Percentiles rank a stretch among this genome's conserved stretches.
phyloP scores from a whole-genome alignment of 345 rosid species.

The Gossypium turneri region DNA sequence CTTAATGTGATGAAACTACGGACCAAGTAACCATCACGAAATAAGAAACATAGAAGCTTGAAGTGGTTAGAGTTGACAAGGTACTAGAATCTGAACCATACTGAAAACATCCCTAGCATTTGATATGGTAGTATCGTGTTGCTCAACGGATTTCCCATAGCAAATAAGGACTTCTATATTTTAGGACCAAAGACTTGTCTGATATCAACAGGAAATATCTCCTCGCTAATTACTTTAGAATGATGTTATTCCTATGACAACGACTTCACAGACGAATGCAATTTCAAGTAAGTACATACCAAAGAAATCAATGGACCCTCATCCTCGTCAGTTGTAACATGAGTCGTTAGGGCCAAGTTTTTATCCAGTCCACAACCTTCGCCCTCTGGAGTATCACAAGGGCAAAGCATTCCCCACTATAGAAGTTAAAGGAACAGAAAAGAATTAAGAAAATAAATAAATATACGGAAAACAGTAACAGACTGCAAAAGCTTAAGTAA shows the following conservation, averaged over 20 bases:
- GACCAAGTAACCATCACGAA: too few species aligned
- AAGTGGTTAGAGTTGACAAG: too few species aligned
- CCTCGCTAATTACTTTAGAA: background rate
- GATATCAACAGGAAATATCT: background rate
- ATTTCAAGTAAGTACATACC: too few species aligned
- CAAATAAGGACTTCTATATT: too few species aligned
- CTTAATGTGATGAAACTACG: background rate
- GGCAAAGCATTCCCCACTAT: constrained; percentile 99
- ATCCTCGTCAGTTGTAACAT: constrained; percentile 91
- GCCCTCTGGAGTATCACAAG: constrained; percentile 98
- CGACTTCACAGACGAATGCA: constrained; percentile 5
- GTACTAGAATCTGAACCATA: too few species aligned
- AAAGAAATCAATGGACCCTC: constrained; percentile 82
- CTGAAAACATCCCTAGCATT: background rate
- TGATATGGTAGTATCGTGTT: background rate
- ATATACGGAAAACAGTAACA: background rate
- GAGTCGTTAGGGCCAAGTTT: constrained; percentile 97
- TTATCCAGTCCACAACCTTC: constrained; percentile 95
- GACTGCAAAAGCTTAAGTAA: constrained; percentile 6
- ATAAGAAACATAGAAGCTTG: too few species aligned
- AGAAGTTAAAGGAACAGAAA: constrained; percentile 6
- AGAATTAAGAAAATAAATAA: background rate
- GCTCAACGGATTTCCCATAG: background rate
- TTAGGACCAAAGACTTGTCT: too few species aligned
- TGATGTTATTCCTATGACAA: background rate